phyloP scores from a whole-genome alignment of 169 alveolate species.

The Fabrea salina region DNA sequence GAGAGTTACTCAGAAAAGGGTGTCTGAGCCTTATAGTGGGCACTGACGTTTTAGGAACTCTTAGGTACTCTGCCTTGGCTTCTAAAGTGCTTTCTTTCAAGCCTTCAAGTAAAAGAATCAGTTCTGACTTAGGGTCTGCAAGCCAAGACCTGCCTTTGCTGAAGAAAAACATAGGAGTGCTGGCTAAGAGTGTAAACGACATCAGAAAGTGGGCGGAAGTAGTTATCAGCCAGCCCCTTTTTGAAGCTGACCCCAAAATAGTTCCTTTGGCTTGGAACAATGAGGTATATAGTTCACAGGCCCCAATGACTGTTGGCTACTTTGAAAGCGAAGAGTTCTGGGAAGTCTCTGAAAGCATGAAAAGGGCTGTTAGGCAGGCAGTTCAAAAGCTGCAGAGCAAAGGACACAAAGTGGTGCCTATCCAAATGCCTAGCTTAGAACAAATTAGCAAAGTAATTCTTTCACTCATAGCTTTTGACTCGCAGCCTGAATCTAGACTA shows the following conservation, averaged over 20 bases:
- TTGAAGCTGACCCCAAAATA: neutral
- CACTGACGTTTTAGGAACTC: constrained; percentile 45
- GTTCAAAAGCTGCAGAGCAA: neutral
- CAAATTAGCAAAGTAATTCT: neutral
- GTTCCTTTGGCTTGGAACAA: neutral
- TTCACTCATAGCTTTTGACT: constrained; percentile 7
- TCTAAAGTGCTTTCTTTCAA: constrained; percentile 40
- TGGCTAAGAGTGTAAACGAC: neutral
- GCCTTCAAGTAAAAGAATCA: neutral
- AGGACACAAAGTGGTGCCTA: neutral
- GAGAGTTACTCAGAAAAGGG: constrained; percentile 31
- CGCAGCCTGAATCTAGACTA: too few species aligned
- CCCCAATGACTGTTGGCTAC: neutral
- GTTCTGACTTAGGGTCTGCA: neutral
- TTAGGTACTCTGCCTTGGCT: constrained; percentile 38
- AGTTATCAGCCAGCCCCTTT: neutral
- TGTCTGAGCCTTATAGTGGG: constrained; percentile 32
- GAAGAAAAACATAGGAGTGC: neutral
- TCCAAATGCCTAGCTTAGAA: neutral
- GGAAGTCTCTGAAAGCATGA: neutral
- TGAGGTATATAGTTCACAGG: neutral
- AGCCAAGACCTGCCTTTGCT: neutral
- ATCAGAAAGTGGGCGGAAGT: neutral
- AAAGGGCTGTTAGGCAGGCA: neutral
- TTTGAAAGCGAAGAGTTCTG: neutral